Evolutionary conservation across 169 alveolate species (phyloP), one percentile per base, ranked within the genome.

Genomic region (Eimeria necatrix): DNA sequence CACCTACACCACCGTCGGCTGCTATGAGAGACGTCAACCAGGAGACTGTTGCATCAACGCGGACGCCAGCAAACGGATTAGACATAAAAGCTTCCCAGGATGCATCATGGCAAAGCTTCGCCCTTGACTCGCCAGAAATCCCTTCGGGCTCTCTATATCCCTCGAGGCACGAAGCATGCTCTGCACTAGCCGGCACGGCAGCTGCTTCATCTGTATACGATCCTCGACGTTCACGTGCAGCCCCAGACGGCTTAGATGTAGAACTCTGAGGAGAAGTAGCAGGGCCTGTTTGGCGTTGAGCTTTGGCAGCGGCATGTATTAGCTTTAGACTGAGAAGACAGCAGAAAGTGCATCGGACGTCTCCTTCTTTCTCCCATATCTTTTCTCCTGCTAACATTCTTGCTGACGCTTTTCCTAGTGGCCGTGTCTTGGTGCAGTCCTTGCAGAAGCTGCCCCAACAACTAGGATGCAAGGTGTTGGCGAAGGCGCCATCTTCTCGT

Each of bases 1-100:
- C 94, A 56, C 97, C 97, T 64, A 95, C 93, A 20, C 97, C 97
- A 8, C 97, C 97, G 85, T 95, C 97, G 14, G 86, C 24, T 3
- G 60, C 76, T 86, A 73, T 4, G 46, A 71, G 88, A 70, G 86
- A 73, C 51, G 68, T 53, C 86, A 89, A 56, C 94, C 94, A 89
- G 52, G 87, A 68, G 18, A 68, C 4, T 48, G 61, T 41, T 60
- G 53, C 92, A 10, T 84, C 92, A 56, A 60, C 92, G 18, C 80
- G 92, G 10, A 84, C 92, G 56, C 92, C 92, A 59, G 92, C 92
- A 59, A 84, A 51, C 41, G 92, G 92, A 20, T 84, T 78, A n/a
- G 4, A 24, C 20, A 84, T 12, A 71, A 60, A 84, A 6, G 76
- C 80, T 20, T 53, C 81, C 92, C 92, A 84, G 32, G 61, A 41